Conservation (phyloP, 1,139 yeast genomes). For the Geotrichum candidum region DNA sequence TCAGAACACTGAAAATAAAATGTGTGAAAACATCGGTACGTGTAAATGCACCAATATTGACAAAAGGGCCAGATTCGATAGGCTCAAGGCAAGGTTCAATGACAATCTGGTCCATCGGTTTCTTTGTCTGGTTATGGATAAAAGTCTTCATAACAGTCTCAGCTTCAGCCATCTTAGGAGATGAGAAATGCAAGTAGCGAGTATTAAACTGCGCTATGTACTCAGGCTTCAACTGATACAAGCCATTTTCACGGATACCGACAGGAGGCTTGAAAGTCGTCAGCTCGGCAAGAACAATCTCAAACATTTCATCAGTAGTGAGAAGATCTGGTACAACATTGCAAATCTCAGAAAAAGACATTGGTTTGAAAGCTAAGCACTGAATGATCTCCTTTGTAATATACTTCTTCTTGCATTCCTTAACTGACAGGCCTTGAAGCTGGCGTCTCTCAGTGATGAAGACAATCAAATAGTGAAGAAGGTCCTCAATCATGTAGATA, state of each 20-base stretch:
- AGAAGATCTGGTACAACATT: conserved; percentile 71
- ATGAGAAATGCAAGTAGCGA: conserved; percentile 68
- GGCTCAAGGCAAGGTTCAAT: conserved; percentile 34
- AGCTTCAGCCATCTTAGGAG: conserved; percentile 77
- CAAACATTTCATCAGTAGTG: conserved; percentile 63
- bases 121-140: conserved; percentile 30
- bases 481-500: conserved; percentile 73
- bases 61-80: conserved; percentile 33
- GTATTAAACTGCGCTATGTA: conserved; percentile 60
- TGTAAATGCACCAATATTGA: conserved; percentile 32
- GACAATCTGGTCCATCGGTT: conserved; percentile 29
- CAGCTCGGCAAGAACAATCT: conserved; percentile 53
- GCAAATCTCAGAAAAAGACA: conserved; percentile 65
- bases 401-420: conserved; percentile 47
- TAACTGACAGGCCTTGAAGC: conserved; percentile 47
- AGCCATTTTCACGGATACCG: conserved; percentile 60
- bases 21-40: conserved; percentile 34
- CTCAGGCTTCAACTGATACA: conserved; percentile 59
- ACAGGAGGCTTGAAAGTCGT: conserved; percentile 60
- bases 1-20: conserved; percentile 27
- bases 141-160: conserved; percentile 48
- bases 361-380: conserved; percentile 65
- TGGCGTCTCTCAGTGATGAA: conserved; percentile 63
- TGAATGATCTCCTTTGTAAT: conserved; percentile 71
- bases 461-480: conserved; percentile 62